phyloP scores from a whole-genome alignment of 139 green algal species.

The Coelastrella sp. region DNA sequence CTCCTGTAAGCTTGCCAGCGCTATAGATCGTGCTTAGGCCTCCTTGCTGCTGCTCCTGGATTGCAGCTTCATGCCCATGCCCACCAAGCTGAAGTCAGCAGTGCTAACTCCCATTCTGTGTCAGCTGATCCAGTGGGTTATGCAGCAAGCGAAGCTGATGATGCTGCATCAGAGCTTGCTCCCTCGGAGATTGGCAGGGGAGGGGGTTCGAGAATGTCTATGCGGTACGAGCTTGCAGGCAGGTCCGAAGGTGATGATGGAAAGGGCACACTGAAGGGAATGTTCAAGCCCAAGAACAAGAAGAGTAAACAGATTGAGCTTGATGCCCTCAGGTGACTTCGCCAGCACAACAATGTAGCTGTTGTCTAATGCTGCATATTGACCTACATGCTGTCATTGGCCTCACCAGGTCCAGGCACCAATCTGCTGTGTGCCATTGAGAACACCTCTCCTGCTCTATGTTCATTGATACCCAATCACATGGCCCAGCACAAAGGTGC shows the following conservation, averaged over 20 bases:
- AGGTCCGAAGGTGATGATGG: background rate
- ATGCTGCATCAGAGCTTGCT: slow-evolving; percentile 24
- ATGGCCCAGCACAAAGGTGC: background rate
- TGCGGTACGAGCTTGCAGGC: slow-evolving; percentile 16
- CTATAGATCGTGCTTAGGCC: too few relatives aligned
- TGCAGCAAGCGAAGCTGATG: slow-evolving; percentile 19
- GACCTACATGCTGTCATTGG: too few relatives aligned
- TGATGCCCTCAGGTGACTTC: slow-evolving; percentile 40
- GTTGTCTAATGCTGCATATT: too few relatives aligned
- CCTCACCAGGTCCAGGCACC: background rate
- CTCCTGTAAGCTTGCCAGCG: too few relatives aligned
- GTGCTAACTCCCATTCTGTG: background rate
- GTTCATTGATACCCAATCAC: too few relatives aligned
- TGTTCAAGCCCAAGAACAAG: slow-evolving; percentile 38
- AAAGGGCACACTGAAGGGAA: slow-evolving; percentile 34
- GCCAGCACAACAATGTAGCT: too few relatives aligned
- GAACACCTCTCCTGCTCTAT: too few relatives aligned
- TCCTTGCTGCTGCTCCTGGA: too few relatives aligned
- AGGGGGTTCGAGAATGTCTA: background rate
- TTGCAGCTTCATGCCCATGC: background rate
- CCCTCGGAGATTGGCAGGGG: slow-evolving; percentile 6
- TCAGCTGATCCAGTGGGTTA: background rate
- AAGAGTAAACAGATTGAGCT: slow-evolving; percentile 48
- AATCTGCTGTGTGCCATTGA: background rate
- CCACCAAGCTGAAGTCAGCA: background rate